Conservation (phyloP, 1,284 basidiomycete genomes). For the Microbotryum lychnidis-dioicae region DNA sequence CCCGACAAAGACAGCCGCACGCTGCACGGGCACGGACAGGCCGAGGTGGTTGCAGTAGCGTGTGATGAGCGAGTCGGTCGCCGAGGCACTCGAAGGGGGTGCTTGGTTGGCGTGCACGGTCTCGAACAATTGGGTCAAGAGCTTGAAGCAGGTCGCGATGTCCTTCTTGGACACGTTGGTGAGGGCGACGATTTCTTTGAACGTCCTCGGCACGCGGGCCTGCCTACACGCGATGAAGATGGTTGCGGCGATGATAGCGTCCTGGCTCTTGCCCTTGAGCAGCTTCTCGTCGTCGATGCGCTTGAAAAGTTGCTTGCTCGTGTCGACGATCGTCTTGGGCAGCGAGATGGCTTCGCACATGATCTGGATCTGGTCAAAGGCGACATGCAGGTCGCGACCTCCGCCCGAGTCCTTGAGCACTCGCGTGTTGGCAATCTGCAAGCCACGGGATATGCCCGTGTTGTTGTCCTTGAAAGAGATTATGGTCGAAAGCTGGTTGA, state of each 20-base stretch:
- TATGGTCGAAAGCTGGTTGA: constrained; percentile 85
- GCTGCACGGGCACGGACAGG: constrained; percentile 70
- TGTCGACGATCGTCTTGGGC: constrained; percentile 86
- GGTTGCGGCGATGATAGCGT: constrained; percentile 91
- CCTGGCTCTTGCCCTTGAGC: constrained; percentile 79
- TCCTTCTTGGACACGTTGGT: constrained; percentile 91
- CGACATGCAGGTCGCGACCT: constrained; percentile 66
- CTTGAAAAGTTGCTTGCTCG: constrained; percentile 94
- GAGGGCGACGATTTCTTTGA: constrained; percentile 89
- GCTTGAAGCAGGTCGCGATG: constrained; percentile 89
- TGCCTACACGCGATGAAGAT: constrained; percentile 97
- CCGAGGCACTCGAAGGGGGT: constrained; percentile 40
- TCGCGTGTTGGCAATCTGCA: constrained; percentile 81
- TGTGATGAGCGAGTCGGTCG: constrained; percentile 78
- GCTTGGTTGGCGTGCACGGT: constrained; percentile 28
- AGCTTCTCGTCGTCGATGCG: constrained; percentile 92
- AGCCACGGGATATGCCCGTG: constrained; percentile 79
- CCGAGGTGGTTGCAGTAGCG: constrained; percentile 91
- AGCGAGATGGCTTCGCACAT: constrained; percentile 94
- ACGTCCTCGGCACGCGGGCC: constrained; percentile 85
- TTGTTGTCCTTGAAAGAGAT: constrained; percentile 93
- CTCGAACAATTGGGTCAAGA: constrained; percentile 85
- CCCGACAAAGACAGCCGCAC: constrained; percentile 78
- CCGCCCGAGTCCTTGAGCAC: constrained; percentile 63
- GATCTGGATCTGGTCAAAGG: constrained; percentile 81